These are phyloP conservation scores for Haplographium delicatum DNA, from an alignment of 495 filamentous ascomycete genomes.

Conservation along the genomic window DNA sequence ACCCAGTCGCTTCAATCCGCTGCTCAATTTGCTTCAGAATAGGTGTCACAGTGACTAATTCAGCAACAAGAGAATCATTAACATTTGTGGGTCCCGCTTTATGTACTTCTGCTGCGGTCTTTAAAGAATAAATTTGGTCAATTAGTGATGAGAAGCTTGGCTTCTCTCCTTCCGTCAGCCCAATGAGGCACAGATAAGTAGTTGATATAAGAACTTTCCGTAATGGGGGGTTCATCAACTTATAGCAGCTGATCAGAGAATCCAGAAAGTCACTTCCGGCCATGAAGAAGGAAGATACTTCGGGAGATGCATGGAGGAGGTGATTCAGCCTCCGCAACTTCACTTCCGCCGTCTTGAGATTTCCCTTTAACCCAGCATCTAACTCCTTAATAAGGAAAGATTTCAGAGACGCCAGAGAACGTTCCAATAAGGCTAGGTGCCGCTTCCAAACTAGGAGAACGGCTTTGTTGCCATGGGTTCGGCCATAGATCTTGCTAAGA, in stretches of 20 bases:
- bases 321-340: conserved; percentile 41
- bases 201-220: conserved; percentile 61
- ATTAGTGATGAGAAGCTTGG: conserved; percentile 66
- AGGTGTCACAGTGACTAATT: conserved; percentile 59
- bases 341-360: conserved; percentile 41
- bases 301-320: conserved; percentile 48
- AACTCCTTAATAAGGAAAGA: conserved; percentile 33
- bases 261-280: conserved; percentile 84
- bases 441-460: conserved; percentile 27
- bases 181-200: conserved; percentile 64
- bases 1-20: conserved; percentile 36
- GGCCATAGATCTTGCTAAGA: conserved; percentile 49
- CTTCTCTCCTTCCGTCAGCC: conserved; percentile 57
- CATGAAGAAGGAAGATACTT: conserved; percentile 58
- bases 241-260: conserved; percentile 61
- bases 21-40: conserved; percentile 43
- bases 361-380: conserved; percentile 41
- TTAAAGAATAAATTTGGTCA: conserved; percentile 79
- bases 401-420: conserved; percentile 12
- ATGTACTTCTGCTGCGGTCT: conserved; percentile 55
- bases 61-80: conserved; percentile 52
- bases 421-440: conserved; percentile 13
- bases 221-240: conserved; percentile 49
- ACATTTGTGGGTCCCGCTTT: conserved; percentile 43
- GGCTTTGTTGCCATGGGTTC: conserved; percentile 35